Base-by-base conservation (phyloP, 2,329 filamentous ascomycete species). In the Lachnellula suecica region DNA sequence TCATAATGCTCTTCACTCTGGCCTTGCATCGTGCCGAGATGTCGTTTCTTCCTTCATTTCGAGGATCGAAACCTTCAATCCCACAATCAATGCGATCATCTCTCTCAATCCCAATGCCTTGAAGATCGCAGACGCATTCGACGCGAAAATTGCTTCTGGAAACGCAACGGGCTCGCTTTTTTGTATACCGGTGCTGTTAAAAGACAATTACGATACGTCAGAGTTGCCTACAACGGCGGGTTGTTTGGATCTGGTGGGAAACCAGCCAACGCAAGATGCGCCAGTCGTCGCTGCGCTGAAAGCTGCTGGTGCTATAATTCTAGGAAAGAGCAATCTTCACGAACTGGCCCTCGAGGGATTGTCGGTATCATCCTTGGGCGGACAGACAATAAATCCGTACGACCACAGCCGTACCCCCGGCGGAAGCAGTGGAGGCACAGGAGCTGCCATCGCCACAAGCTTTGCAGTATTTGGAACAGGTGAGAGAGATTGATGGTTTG, bases 251-350 rank as follows among this genome's bases (percentile, higher is more conserved):
- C 68, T 87, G 8, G 73, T 73, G 27, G 61, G 70, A 2, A 78
- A 76, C 20, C 68, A 65, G 38, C 79, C 74, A 13, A 62, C 64
- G 4, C 61, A 62, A 4, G 79, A 82, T 57, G 77, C 79, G 0
- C 71, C 75, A 0, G 72, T 79, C 0, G 78, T 84, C 6, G 64
- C 69, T 1, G 78, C 74, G 4, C 71, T 87, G 46, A 83, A 88
- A 63, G 85, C 89, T 53, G 85, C 84, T 1, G 91, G 91, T 2
- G 90, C 87, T 2, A 74, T 95, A 20, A 75, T 94, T 25, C 72
- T 95, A 47, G 90, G 89, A 4, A 93, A 92, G 73, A 82, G 87
- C 43, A 85, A 81, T 44, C 92, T 95, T 89, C 91, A 96, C 70
- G 90, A 95, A 71, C 69, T 92, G 35, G 91, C 84, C 0, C 70